A percentile compares a stretch with the other conserved stretches of the same genome.
phyloP scores from a whole-genome alignment of 1,139 yeast genomes.

The Blastobotrys raffinosifermentans region DNA sequence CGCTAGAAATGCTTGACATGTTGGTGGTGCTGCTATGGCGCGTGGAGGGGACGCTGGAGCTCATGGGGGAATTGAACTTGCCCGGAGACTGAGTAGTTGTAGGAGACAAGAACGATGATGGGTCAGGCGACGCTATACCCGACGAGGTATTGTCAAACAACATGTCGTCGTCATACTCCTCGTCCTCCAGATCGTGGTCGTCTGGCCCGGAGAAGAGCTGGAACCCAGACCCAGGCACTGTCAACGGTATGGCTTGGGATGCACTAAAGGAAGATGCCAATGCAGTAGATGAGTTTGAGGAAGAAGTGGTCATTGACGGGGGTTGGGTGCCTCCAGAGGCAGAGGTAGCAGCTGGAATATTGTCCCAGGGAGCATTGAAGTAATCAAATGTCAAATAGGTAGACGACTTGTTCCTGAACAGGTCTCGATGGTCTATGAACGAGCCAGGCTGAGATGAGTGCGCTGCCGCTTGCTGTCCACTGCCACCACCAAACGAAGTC shows the following conservation, averaged over 20 bases:
- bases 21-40: not conserved
- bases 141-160: not conserved
- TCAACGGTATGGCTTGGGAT: not conserved
- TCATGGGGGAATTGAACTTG: not conserved
- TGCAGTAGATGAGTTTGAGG: not conserved
- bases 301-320: not conserved
- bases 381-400: conserved; percentile 1
- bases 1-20: not conserved
- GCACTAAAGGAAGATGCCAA: not conserved
- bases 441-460: conserved; percentile 3
- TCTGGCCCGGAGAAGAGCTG: not conserved
- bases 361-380: conserved; percentile 3
- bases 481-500: conserved; percentile 2
- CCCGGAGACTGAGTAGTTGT: not conserved
- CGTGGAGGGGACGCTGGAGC: not conserved
- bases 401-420: conserved; percentile 1
- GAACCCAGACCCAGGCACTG: not conserved
- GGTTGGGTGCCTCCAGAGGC: no score
- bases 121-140: conserved; percentile 1
- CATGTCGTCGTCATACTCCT: not conserved
- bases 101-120: not conserved
- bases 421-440: conserved; percentile 5
- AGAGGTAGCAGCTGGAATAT: no score
- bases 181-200: not conserved
- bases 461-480: not conserved